Evolutionary conservation across 2,329 filamentous ascomycete species (phyloP).

Genomic region (Dendryphion nanum): DNA sequence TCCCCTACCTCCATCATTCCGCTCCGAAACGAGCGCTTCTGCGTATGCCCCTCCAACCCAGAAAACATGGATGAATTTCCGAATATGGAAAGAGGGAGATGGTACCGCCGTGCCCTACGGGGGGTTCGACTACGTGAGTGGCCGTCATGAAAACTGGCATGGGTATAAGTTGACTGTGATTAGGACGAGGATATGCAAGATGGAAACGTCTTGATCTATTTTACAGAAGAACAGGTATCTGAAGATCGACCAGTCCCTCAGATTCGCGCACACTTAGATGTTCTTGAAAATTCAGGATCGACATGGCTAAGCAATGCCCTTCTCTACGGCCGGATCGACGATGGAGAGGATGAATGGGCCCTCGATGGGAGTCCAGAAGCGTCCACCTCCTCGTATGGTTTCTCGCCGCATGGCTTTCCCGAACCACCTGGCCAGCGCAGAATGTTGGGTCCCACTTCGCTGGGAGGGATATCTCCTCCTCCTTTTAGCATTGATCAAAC

Average conservation of each 20-base stretch:
- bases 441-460: slow-evolving; percentile 26
- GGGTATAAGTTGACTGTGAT: background rate
- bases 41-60: slow-evolving; percentile 16
- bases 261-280: slow-evolving; percentile 33
- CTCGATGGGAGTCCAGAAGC: slow-evolving; percentile 22
- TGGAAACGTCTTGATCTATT: slow-evolving; percentile 39
- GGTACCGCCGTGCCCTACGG: slow-evolving; percentile 31
- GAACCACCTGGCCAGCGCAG: slow-evolving; percentile 14
- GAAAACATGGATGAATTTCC: slow-evolving; percentile 37
- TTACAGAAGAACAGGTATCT: slow-evolving; percentile 38
- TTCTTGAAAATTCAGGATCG: slow-evolving; percentile 36
- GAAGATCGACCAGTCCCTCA: slow-evolving; percentile 37
- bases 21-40: slow-evolving; percentile 24
- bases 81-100: slow-evolving; percentile 34
- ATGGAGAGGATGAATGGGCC: slow-evolving; percentile 31
- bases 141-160: background rate
- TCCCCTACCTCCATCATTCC: slow-evolving; percentile 11
- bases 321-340: slow-evolving; percentile 35
- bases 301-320: slow-evolving; percentile 39
- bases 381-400: slow-evolving; percentile 10
- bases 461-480: slow-evolving; percentile 23
- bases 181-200: slow-evolving; percentile 41
- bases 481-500: slow-evolving; percentile 30
- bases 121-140: slow-evolving; percentile 38
- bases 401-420: slow-evolving; percentile 11